Evolutionary conservation across 768 basidiomycete genomes (phyloP).

Genomic region (Neoboletus subvelutipes): DNA sequence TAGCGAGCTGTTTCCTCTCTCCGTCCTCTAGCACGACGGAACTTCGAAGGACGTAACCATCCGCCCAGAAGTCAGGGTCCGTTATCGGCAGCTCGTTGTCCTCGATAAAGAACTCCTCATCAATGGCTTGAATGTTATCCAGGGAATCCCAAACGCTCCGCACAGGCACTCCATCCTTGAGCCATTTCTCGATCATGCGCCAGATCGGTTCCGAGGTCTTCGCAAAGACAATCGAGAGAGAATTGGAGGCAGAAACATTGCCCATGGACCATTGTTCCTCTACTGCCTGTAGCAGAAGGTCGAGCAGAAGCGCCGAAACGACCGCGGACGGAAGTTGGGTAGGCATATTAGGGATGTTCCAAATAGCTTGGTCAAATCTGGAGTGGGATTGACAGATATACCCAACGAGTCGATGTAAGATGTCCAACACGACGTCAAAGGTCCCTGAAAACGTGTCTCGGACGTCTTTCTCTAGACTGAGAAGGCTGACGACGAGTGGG

Average conservation of each 20-base stretch:
- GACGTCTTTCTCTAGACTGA: slow-evolving; percentile 60
- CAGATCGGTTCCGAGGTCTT: slow-evolving; percentile 69
- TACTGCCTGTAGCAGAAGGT: slow-evolving; percentile 55
- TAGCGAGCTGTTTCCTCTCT: slow-evolving; percentile 27
- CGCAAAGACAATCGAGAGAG: slow-evolving; percentile 62
- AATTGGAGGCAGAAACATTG: slow-evolving; percentile 52
- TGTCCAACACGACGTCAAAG: slow-evolving; percentile 54
- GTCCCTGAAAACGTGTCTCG: slow-evolving; percentile 55
- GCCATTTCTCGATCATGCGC: slow-evolving; percentile 70
- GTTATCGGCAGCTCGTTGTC: slow-evolving; percentile 60
- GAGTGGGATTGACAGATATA: slow-evolving; percentile 31
- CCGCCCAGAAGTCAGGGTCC: slow-evolving; percentile 79
- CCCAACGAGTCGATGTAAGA: slow-evolving; percentile 40
- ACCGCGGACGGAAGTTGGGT: slow-evolving; percentile 47
- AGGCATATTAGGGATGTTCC: slow-evolving; percentile 42
- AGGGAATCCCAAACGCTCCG: slow-evolving; percentile 33
- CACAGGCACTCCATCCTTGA: slow-evolving; percentile 68
- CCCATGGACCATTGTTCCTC: slow-evolving; percentile 61
- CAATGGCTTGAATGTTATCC: slow-evolving; percentile 35
- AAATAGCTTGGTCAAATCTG: slow-evolving; percentile 34
- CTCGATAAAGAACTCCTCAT: slow-evolving; percentile 82
- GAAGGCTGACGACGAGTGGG: slow-evolving; percentile 56
- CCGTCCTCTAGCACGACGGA: slow-evolving; percentile 30
- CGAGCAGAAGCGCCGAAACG: slow-evolving; percentile 58
- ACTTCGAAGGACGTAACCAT: slow-evolving; percentile 62